Conservation (phyloP, 1,284 basidiomycete species). For the Rhodotorula sp. region DNA sequence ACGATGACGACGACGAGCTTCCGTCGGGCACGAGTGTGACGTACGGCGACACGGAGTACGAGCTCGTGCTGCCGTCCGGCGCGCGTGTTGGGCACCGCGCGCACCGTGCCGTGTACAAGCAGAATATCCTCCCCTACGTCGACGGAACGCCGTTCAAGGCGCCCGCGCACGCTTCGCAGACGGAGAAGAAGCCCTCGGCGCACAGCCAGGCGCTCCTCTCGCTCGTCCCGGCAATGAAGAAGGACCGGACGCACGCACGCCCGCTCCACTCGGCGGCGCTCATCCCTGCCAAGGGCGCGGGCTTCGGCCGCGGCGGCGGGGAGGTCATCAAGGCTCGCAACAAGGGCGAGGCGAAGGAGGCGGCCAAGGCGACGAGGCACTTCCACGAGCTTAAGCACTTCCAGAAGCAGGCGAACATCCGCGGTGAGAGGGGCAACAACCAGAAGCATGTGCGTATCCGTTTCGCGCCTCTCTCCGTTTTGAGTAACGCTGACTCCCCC, state of each 20-base stretch:
- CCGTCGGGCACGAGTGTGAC: slow-evolving; percentile 32
- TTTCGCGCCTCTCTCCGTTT: not conserved
- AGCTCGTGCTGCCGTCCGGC: slow-evolving; percentile 94
- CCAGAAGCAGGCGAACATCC: slow-evolving; percentile 20
- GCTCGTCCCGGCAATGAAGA: slow-evolving; percentile 34
- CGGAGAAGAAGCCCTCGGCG: slow-evolving; percentile 29
- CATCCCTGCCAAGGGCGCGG: slow-evolving; percentile 81
- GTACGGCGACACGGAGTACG: slow-evolving; percentile 62
- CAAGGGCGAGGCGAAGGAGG: slow-evolving; percentile 88
- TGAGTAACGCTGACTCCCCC: not conserved
- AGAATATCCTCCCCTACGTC: slow-evolving; percentile 62
- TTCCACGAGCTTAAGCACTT: slow-evolving; percentile 64
- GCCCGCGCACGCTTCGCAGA: slow-evolving; percentile 28
- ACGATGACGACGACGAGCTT: slow-evolving; percentile 38
- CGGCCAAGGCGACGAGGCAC: slow-evolving; percentile 80
- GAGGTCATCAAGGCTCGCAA: slow-evolving; percentile 89
- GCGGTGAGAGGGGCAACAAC: slow-evolving; percentile 37
- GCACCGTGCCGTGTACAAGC: slow-evolving; percentile 83
- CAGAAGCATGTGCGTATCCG: slow-evolving; percentile 33
- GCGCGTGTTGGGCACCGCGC: slow-evolving; percentile 87
- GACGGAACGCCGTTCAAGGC: slow-evolving; percentile 37
- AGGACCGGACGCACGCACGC: slow-evolving; percentile 37
- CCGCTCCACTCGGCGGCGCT: slow-evolving; percentile 52
- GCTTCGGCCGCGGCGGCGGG: slow-evolving; percentile 64
- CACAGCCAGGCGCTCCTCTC: slow-evolving; percentile 36